Evolutionary conservation across 805 yeast species (phyloP).

Genomic region (Cyberlindnera sargentensis): DNA sequence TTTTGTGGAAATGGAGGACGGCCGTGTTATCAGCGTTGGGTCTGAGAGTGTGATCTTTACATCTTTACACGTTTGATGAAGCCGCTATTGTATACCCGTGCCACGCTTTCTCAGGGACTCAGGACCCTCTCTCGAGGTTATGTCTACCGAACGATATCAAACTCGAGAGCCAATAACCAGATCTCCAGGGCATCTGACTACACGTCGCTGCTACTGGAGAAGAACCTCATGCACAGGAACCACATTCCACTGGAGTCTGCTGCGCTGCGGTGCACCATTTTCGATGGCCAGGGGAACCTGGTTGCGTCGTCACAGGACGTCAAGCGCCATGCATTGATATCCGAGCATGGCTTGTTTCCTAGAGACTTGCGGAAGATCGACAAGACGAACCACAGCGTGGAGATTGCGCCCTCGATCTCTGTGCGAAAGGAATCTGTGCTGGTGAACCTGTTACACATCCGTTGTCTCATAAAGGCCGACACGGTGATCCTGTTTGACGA

Average conservation of each 20-base stretch:
- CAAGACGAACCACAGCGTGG: constrained; percentile 45
- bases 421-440: constrained; percentile 66
- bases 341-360: constrained; percentile 74
- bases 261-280: constrained; percentile 70
- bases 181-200: constrained; percentile 9
- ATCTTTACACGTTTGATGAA: too few species aligned
- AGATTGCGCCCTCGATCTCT: constrained; percentile 77
- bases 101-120: not conserved
- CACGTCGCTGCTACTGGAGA: constrained; percentile 29
- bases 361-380: constrained; percentile 89
- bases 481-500: constrained; percentile 73
- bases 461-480: constrained; percentile 69
- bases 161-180: not conserved
- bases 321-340: constrained; percentile 64
- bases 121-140: not conserved
- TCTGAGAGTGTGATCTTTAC: too few species aligned
- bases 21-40: too few species aligned
- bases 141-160: too few species aligned
- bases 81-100: not conserved
- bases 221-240: constrained; percentile 31
- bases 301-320: constrained; percentile 64
- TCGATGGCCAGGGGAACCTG: constrained; percentile 64
- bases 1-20: too few species aligned
- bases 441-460: constrained; percentile 68
- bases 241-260: constrained; percentile 28